Conservation (phyloP, 805 yeast genomes). For the Monosporozyma aquatica region DNA sequence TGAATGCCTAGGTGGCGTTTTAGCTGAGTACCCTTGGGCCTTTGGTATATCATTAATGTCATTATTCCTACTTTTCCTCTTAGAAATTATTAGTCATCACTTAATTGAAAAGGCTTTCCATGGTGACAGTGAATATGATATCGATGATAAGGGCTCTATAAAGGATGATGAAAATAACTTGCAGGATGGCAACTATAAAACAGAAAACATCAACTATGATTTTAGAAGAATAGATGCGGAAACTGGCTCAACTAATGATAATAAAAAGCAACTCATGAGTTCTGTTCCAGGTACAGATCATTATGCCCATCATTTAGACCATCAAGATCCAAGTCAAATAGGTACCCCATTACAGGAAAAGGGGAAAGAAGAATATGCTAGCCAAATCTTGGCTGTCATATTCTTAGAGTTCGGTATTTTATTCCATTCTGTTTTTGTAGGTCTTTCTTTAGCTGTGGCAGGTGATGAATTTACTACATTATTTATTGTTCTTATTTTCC, state of each 20-base stretch:
- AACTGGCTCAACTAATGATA: not conserved
- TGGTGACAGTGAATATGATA: constrained; percentile 6
- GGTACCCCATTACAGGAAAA: constrained; percentile 10
- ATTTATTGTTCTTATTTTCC: constrained; percentile 60
- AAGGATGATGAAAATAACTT: constrained; percentile 4
- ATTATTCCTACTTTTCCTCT: constrained; percentile 37
- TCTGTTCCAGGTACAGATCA: constrained; percentile 12
- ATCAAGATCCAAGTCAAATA: constrained; percentile 12
- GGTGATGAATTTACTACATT: constrained; percentile 57
- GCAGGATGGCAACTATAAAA: not conserved
- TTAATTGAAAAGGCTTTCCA: constrained; percentile 32
- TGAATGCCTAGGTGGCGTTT: constrained; percentile 55
- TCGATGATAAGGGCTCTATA: not conserved
- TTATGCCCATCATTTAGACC: constrained; percentile 8
- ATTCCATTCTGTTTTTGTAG: constrained; percentile 69
- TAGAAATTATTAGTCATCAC: constrained; percentile 42
- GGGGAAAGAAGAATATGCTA: constrained; percentile 41
- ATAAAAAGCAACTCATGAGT: not conserved
- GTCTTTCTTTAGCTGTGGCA: constrained; percentile 54
- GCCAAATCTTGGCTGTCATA: constrained; percentile 46
- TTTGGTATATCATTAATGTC: constrained; percentile 46
- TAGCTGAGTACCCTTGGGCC: constrained; percentile 46
- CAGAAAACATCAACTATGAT: not conserved
- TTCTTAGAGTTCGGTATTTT: constrained; percentile 64
- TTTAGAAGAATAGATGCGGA: not conserved